Conservation (phyloP, 1,284 basidiomycete species). For the Ganoderma meredithae region DNA sequence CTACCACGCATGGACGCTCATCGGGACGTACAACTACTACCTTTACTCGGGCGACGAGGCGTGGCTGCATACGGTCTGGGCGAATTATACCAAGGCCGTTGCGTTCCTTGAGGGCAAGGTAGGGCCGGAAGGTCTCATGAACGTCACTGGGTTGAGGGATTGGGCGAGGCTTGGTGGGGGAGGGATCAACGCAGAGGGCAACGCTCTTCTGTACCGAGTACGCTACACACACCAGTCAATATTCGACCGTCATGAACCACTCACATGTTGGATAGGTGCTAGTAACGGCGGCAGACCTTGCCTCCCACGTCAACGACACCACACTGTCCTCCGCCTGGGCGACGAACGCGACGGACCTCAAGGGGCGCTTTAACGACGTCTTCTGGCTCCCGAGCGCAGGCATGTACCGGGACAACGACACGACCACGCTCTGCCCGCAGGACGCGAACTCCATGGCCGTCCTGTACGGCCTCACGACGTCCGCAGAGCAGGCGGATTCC, state of each 20-base stretch:
- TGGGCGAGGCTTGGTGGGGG: conserved; percentile 58
- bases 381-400: conserved; percentile 53
- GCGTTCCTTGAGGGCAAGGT: conserved; percentile 53
- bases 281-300: conserved; percentile 56
- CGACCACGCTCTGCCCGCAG: conserved; percentile 54
- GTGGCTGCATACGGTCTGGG: conserved; percentile 53
- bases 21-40: conserved; percentile 54
- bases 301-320: conserved; percentile 47
- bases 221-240: neutral
- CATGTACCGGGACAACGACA: conserved; percentile 55
- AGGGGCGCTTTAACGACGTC: conserved; percentile 49
- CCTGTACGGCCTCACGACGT: conserved; percentile 56
- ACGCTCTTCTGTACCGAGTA: conserved; percentile 56
- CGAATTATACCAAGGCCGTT: conserved; percentile 59
- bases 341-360: conserved; percentile 52
- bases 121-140: conserved; percentile 53
- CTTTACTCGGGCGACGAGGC: conserved; percentile 55
- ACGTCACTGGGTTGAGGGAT: conserved; percentile 55
- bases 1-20: conserved; percentile 55
- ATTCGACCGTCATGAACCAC: neutral
- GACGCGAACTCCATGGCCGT: conserved; percentile 61
- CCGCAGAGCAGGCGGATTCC: conserved; percentile 47
- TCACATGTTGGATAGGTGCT: conserved; percentile 46
- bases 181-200: conserved; percentile 57
- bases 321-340: conserved; percentile 45